Base-by-base conservation (phyloP, 805 yeast genomes). In the Hanseniaspora valbyensis region DNA sequence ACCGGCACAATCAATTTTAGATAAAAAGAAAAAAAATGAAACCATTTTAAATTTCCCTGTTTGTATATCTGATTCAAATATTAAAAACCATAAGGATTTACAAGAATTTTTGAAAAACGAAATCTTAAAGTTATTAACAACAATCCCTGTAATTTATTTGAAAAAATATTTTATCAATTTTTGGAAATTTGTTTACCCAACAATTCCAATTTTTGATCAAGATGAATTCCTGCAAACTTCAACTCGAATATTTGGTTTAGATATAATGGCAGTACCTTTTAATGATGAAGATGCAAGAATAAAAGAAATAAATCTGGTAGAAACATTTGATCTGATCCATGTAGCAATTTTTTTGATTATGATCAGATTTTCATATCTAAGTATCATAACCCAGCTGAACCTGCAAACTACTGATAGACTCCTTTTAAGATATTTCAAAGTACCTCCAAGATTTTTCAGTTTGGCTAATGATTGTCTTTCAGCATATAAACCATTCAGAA, bases 161-260 rank as follows among this genome's bases (percentile, higher is more conserved):
- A 40, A 36, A n/a, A 39, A 43, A 16, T 51, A 51, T 42, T 22
- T 51, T 14, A 19, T 33, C 4, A 40, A 29, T 10, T 51, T 44
- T 28, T 51, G 53, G 53, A 30, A 41, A 9, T 45, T 41, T 33
- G 49, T 51, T 7, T 51, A 51, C n/a, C 46, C 48, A 24, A 24
- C 33, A 2, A n/a, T 45, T 21, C 50, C 53, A 2, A 51, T 51
- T n/a, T 30, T 51, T 25, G 53, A 51, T n/a, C 10, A 29, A 14
- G 34, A 36, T 9, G 53, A 44, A 10, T 41, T 44, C 30, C 44
- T 40, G 14, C 8, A 8, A n/a, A 33, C 19, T 1, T 2, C 40
- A 16, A 32, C 16, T 8, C 25, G 40, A 33, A 43, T 42, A 2
- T 33, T 50, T 19, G 44, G 49, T 4, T 4, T 46, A 12, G 44